Percentiles rank a stretch among this genome's conserved stretches.
These are phyloP conservation scores for Phytophthora sp. DNA, from an alignment of 352 stramenopile genomes.

Conservation along the genomic window DNA sequence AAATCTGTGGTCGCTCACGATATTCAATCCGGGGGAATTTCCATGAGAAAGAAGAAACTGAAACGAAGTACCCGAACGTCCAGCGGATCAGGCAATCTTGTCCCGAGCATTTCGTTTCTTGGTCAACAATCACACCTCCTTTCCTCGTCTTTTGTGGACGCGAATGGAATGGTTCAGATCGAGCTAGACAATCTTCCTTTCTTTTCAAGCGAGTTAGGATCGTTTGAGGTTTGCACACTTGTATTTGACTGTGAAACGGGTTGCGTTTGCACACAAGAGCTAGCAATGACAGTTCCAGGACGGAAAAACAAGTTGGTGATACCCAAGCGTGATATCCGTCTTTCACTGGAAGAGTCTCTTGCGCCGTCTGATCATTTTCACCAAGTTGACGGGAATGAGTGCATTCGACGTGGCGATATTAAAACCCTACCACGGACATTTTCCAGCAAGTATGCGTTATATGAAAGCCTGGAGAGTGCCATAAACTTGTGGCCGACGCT, in stretches of 20 bases:
- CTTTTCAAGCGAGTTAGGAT: conserved; percentile 16
- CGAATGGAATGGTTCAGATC: conserved; percentile 24
- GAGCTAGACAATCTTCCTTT: conserved; percentile 17
- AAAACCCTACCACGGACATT: conserved; percentile 31
- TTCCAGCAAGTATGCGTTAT: conserved; percentile 49
- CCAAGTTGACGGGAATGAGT: conserved; percentile 43
- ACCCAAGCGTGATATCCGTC: conserved; percentile 35
- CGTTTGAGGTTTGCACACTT: conserved; percentile 46
- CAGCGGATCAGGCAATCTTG: not conserved
- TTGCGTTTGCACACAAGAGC: conserved; percentile 28
- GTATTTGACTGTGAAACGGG: conserved; percentile 30
- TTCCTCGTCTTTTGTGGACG: conserved; percentile 14
- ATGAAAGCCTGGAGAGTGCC: conserved; percentile 38
- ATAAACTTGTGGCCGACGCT: conserved; percentile 42
- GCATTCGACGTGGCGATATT: conserved; percentile 25
- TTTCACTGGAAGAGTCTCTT: conserved; percentile 34
- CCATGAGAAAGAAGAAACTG: not conserved
- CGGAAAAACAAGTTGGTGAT: conserved; percentile 2
- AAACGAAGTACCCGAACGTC: not conserved
- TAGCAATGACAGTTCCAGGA: conserved; percentile 20
- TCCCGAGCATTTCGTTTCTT: conserved; percentile 44
- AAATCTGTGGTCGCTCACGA: conserved; percentile 5
- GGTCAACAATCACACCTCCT: conserved; percentile 27
- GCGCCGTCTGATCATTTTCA: conserved; percentile 38
- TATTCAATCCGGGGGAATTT: conserved; percentile 12